These are phyloP conservation scores for Fraxinus ornus DNA, from an alignment of 305 asterid genomes.

Conservation along the genomic window DNA sequence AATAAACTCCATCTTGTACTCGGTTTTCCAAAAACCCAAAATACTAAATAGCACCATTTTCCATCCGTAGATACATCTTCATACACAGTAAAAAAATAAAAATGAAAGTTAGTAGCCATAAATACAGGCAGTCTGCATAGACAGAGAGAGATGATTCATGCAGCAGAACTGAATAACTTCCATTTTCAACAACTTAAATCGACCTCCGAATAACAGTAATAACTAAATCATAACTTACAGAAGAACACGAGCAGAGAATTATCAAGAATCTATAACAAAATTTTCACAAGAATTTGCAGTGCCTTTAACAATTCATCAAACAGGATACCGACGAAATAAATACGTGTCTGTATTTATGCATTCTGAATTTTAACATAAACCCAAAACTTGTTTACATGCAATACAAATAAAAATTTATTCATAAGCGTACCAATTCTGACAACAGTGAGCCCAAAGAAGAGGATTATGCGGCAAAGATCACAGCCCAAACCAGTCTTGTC, in stretches of 20 bases:
- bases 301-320: not conserved
- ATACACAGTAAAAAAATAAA: not conserved
- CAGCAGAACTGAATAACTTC: not conserved
- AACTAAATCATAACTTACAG: not conserved
- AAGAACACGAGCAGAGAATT: not conserved
- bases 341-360: not conserved
- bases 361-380: not conserved
- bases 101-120: not conserved
- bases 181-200: not conserved
- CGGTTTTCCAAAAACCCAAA: conserved; percentile 21
- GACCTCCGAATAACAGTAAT: not conserved
- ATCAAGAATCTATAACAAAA: not conserved
- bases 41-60: conserved; percentile 31
- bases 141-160: not conserved
- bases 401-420: not conserved
- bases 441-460: conserved; percentile 69
- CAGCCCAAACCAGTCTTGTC: conserved; percentile 89
- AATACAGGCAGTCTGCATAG: not conserved
- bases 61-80: conserved; percentile 33
- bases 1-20: conserved; percentile 23
- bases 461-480: conserved; percentile 83
- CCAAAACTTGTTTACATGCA: not conserved
- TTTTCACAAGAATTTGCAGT: not conserved
- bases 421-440: conserved; percentile 57
- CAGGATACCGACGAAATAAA: not conserved